phyloP scores from a whole-genome alignment of 2,329 filamentous ascomycete genomes.

The Diplocarpon mali region DNA sequence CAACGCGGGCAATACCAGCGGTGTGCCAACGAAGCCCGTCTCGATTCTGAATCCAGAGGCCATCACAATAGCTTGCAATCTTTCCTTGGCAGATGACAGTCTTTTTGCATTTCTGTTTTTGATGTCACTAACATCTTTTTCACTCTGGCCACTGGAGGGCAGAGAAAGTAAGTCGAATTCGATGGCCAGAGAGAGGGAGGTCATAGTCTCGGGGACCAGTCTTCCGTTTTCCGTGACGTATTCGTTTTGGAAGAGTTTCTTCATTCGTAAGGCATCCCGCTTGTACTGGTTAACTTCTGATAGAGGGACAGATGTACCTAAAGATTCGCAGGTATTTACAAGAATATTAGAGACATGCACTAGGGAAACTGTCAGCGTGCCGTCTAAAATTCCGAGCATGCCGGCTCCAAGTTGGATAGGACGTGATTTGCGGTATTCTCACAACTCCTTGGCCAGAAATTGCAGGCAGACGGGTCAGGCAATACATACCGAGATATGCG shows the following conservation, averaged over 20 bases:
- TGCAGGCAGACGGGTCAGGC: not conserved
- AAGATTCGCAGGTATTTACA: conserved; percentile 26
- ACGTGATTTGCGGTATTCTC: no score
- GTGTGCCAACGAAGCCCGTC: conserved; percentile 26
- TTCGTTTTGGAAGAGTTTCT: conserved; percentile 20
- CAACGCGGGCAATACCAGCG: conserved; percentile 14
- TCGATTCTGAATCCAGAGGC: conserved; percentile 17
- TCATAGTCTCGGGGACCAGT: conserved; percentile 23
- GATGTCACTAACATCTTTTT: no score
- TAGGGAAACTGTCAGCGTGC: not conserved
- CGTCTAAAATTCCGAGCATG: no score
- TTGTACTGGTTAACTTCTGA: conserved; percentile 15
- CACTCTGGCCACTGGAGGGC: not conserved
- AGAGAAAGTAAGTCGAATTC: conserved; percentile 17
- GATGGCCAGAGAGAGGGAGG: conserved; percentile 21
- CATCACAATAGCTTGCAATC: conserved; percentile 16
- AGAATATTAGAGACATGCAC: conserved; percentile 33
- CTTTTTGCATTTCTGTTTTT: not conserved
- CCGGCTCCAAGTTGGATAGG: no score
- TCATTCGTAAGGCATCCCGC: conserved; percentile 15
- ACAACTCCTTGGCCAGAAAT: not conserved
- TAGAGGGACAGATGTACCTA: conserved; percentile 18
- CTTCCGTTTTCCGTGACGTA: conserved; percentile 21
- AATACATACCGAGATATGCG: conserved; percentile 29
- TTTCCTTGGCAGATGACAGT: conserved; percentile 8